These are phyloP conservation scores for Monilinia fructicola DNA, from an alignment of 2,329 filamentous ascomycete species.

Conservation along the genomic window DNA sequence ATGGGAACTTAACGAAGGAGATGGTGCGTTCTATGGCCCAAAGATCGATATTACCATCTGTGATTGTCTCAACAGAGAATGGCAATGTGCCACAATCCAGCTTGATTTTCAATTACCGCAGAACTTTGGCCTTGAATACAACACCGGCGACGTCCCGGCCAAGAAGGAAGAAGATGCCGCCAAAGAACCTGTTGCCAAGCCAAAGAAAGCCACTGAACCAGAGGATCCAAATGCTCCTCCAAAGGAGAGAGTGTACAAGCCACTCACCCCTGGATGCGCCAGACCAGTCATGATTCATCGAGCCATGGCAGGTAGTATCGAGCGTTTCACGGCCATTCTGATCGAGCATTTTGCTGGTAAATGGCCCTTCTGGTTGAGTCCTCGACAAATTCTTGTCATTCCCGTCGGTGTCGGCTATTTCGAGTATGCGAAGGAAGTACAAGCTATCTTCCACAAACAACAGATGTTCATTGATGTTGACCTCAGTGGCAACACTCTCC, in stretches of 20 bases:
- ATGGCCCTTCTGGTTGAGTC: slow-evolving; percentile 87
- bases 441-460: slow-evolving; percentile 64
- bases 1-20: slow-evolving; percentile 91
- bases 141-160: slow-evolving; percentile 65
- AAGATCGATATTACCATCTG: slow-evolving; percentile 98
- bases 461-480: slow-evolving; percentile 71
- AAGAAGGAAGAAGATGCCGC: slow-evolving; percentile 42
- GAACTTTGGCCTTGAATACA: slow-evolving; percentile 86
- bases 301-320: slow-evolving; percentile 72
- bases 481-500: slow-evolving; percentile 74
- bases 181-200: slow-evolving; percentile 42
- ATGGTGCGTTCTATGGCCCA: slow-evolving; percentile 96
- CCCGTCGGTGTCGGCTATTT: slow-evolving; percentile 71
- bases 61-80: slow-evolving; percentile 80
- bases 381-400: slow-evolving; percentile 77
- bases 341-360: slow-evolving; percentile 84
- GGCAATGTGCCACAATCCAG: slow-evolving; percentile 92
- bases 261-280: slow-evolving; percentile 66
- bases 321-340: slow-evolving; percentile 70
- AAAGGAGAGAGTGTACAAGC: slow-evolving; percentile 48
- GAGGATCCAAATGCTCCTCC: slow-evolving; percentile 43
- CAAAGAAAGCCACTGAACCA: slow-evolving; percentile 45
- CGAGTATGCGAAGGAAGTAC: slow-evolving; percentile 75
- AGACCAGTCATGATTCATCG: slow-evolving; percentile 86
- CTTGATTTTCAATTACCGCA: slow-evolving; percentile 83